A percentile compares a stretch with the other conserved stretches of the same genome.
phyloP scores from a whole-genome alignment of 495 filamentous ascomycete species.

The Polyplosphaeria fusca region DNA sequence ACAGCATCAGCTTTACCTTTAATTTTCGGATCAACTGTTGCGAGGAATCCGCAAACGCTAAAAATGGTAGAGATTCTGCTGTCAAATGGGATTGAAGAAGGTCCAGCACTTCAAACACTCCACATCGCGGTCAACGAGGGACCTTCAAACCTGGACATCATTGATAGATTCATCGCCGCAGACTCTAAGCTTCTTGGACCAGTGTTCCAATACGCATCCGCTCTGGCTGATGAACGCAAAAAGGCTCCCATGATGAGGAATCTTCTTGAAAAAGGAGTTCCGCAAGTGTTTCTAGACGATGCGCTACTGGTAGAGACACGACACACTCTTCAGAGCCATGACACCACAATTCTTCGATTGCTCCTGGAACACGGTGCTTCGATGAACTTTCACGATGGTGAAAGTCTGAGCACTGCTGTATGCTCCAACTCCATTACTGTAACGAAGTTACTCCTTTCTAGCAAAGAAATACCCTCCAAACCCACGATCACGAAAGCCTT shows the following conservation, averaged over 20 bases:
- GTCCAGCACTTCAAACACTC: slow-evolving; percentile 1
- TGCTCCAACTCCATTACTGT: not conserved
- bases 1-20: slow-evolving; percentile 18
- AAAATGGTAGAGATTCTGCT: slow-evolving; percentile 22
- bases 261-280: slow-evolving; percentile 11
- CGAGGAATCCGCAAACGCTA: slow-evolving; percentile 3
- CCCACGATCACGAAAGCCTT: slow-evolving; percentile 20
- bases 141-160: slow-evolving; percentile 22
- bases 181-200: slow-evolving; percentile 2
- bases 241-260: slow-evolving; percentile 5
- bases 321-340: not conserved
- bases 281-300: slow-evolving; percentile 6
- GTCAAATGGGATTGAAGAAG: not conserved
- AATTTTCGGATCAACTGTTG: slow-evolving; percentile 7
- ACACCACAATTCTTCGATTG: slow-evolving; percentile 6
- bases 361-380: slow-evolving; percentile 24
- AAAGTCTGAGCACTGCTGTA: slow-evolving; percentile 18
- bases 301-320: slow-evolving; percentile 15
- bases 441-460: slow-evolving; percentile 3
- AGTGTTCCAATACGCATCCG: slow-evolving; percentile 11
- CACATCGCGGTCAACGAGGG: slow-evolving; percentile 13
- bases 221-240: not conserved
- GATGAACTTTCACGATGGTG: slow-evolving; percentile 20
- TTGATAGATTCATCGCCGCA: slow-evolving; percentile 13
- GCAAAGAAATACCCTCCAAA: not conserved